Percentiles rank a stretch among this genome's conserved stretches.
Conservation (phyloP, 495 filamentous ascomycete genomes). For the Aspergillus nanangensis region DNA sequence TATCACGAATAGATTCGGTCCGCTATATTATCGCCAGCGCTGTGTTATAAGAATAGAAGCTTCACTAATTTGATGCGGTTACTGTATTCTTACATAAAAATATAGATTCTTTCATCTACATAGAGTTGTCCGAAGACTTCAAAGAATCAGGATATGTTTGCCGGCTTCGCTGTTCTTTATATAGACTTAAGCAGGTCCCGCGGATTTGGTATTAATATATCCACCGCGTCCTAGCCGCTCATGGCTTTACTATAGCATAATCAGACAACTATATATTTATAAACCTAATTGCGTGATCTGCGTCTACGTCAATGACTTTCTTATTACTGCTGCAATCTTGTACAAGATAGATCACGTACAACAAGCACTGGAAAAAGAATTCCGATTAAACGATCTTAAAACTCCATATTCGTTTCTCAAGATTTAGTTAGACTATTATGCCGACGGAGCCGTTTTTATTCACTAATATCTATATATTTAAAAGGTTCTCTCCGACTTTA, state of each 20-base stretch:
- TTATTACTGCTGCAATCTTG: neutral
- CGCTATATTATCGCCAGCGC: conserved; percentile 1
- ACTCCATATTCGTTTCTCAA: neutral
- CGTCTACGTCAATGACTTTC: conserved; percentile 1
- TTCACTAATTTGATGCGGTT: neutral
- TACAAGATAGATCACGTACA: neutral
- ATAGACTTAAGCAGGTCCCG: neutral
- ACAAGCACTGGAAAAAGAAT: neutral
- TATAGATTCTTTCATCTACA: neutral
- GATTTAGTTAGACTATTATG: neutral
- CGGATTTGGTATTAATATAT: neutral
- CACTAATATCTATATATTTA: neutral
- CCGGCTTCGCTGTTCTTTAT: neutral
- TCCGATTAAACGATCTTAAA: neutral
- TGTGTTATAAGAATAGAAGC: neutral
- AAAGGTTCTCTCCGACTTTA: neutral
- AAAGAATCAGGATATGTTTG: conserved; percentile 1
- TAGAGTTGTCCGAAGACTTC: neutral
- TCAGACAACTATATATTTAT: conserved; percentile 1
- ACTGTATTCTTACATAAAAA: neutral
- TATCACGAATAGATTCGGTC: conserved; percentile 1
- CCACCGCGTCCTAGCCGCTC: neutral
- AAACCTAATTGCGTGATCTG: neutral
- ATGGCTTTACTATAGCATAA: neutral
- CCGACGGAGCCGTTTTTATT: neutral